phyloP scores from a whole-genome alignment of 768 basidiomycete genomes.

The Lactarius psammicola region DNA sequence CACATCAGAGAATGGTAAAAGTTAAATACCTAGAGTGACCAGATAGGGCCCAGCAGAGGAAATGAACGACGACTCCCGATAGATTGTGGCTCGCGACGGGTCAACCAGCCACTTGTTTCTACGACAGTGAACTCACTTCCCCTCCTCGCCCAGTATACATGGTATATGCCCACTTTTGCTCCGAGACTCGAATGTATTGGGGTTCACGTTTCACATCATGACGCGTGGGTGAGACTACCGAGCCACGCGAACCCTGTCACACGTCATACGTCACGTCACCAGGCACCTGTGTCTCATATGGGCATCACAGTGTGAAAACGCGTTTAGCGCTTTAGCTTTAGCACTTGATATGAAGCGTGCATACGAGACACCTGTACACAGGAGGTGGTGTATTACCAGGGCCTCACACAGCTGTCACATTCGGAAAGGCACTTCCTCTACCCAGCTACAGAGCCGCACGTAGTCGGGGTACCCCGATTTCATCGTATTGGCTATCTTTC shows the following conservation, averaged over 20 bases:
- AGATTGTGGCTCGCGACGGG: background rate
- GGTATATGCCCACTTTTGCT: background rate
- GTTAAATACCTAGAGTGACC: background rate
- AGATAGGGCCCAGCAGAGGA: no score
- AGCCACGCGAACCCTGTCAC: background rate
- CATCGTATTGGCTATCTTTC: no score
- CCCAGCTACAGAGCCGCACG: no score
- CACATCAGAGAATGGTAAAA: background rate
- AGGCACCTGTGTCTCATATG: conserved; percentile 47
- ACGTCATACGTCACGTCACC: conserved; percentile 49
- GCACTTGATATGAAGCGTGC: conserved; percentile 25
- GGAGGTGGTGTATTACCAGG: conserved; percentile 51
- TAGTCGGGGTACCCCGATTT: no score
- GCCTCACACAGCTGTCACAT: no score
- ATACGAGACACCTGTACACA: conserved; percentile 42
- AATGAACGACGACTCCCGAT: background rate
- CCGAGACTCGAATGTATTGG: background rate
- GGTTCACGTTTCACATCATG: background rate
- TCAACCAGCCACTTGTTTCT: background rate
- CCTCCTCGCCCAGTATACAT: background rate
- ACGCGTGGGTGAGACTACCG: background rate
- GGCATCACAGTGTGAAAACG: conserved; percentile 7
- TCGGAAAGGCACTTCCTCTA: no score
- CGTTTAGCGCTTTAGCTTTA: background rate
- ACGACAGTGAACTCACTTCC: background rate